Evolutionary conservation across 1,139 yeast species (phyloP), one percentile per base, ranked within the genome.

Genomic region (Candida labiduridarum): DNA sequence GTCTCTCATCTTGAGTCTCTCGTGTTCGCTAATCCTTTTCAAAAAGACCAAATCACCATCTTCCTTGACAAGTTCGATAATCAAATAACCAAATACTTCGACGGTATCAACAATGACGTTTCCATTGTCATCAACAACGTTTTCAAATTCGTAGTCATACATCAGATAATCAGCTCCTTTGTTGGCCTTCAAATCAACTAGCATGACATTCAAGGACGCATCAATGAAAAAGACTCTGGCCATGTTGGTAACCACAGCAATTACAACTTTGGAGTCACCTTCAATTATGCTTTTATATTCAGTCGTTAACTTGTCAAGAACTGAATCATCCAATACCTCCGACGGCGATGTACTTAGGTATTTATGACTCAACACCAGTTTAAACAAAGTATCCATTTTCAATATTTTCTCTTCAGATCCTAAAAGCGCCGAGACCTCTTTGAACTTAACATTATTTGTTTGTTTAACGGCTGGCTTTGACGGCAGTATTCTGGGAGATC

Each of bases 81-180:
- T 85, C 47, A 87, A 71, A 58, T 82, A 86, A 1, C 92, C 92
- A 49, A 71, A 79, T 6, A 63, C 67, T 2, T 71, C 75, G 33
- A 55, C 58, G 36, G 69, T 69, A 9, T 41, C 46, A 18, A 33
- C 30, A 8, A 34, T 40, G n/a, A 66, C 69, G 12, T 66, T 68
- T 44, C 81, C 86, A 55, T 80, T 79, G 14, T 68, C 76, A n/a
- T 66, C 68, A 1, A 65, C 62, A 11, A 64, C 56, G 22, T 64
- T 61, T 54, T 76, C 81, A 64, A 87, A 86, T 60, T 87, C 94
- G 64, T 85, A 87, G 65, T 87, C 92, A 62, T 86, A 87, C 85
- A 87, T 83, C 65, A 88, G 87, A 52, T 86, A 83, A 57, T 83
- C 84, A n/a, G 68, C 62, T 58, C 83, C 78, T 70, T 85, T 53